phyloP scores from a whole-genome alignment of 106 monocot genomes.

The Dactylorhiza incarnata region DNA sequence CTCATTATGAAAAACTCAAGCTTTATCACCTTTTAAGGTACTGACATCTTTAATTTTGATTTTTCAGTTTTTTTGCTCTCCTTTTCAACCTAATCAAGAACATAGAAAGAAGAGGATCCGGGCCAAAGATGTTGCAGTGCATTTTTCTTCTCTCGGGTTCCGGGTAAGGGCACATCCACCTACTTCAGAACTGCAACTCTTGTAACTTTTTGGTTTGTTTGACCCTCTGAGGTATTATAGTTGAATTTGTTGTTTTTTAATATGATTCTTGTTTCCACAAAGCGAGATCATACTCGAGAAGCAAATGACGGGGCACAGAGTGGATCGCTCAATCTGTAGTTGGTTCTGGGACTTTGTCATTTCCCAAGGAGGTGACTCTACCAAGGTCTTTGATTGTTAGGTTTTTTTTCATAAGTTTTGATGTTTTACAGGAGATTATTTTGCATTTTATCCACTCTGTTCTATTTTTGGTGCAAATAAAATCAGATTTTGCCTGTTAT shows the following conservation, averaged over 20 bases:
- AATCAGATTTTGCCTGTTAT: conserved; percentile 67
- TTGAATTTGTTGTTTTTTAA: neutral
- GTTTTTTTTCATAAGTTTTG: neutral
- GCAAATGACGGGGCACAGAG: conserved; percentile 72
- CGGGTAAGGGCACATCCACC: conserved; percentile 34
- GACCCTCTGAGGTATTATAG: neutral
- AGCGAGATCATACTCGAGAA: conserved; percentile 99
- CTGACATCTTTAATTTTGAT: too few species aligned
- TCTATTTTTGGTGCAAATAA: conserved; percentile 1
- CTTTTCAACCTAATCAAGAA: neutral
- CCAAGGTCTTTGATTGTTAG: conserved; percentile 39
- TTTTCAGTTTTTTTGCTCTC: neutral
- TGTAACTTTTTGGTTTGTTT: neutral
- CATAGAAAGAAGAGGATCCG: neutral
- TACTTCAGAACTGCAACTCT: neutral
- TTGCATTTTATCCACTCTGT: neutral
- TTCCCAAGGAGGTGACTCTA: conserved; percentile 58
- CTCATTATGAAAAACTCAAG: too few species aligned
- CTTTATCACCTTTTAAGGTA: too few species aligned
- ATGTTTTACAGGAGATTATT: neutral
- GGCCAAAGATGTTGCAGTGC: conserved; percentile 60
- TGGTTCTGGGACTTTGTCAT: conserved; percentile 86
- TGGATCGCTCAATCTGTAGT: conserved; percentile 79
- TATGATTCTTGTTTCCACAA: conserved; percentile 2
- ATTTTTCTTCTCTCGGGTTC: conserved; percentile 85